Percentiles rank a stretch among this genome's conserved stretches.
phyloP scores from a whole-genome alignment of 1,284 basidiomycete species.

The Pascua sp. region DNA sequence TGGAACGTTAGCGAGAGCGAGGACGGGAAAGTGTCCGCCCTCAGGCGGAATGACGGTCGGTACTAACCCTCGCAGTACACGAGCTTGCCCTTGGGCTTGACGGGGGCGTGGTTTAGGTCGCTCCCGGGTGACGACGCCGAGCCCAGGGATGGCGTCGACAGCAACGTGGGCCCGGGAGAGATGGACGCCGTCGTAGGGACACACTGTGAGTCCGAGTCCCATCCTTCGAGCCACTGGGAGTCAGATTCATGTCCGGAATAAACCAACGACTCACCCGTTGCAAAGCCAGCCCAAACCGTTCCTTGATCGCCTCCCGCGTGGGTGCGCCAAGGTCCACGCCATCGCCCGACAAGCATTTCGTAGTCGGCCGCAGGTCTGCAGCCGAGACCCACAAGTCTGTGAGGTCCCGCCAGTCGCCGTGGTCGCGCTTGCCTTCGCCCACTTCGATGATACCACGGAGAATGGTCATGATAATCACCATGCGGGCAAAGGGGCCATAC shows the following conservation, averaged over 20 bases:
- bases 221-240: slow-evolving; percentile 49
- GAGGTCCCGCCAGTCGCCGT: slow-evolving; percentile 48
- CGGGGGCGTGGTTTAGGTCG: background rate
- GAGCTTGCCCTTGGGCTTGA: slow-evolving; percentile 13
- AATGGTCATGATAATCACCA: slow-evolving; percentile 47
- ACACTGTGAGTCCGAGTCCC: slow-evolving; percentile 51
- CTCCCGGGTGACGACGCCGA: background rate
- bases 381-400: slow-evolving; percentile 47
- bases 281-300: slow-evolving; percentile 36
- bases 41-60: background rate
- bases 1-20: background rate
- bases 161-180: background rate
- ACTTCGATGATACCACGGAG: slow-evolving; percentile 50
- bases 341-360: slow-evolving; percentile 31
- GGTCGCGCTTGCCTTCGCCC: slow-evolving; percentile 48
- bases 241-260: background rate
- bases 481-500: slow-evolving; percentile 50
- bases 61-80: slow-evolving; percentile 43
- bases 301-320: slow-evolving; percentile 29
- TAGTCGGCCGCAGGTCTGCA: slow-evolving; percentile 30
- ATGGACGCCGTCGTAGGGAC: slow-evolving; percentile 1
- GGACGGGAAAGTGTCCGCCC: background rate
- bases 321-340: slow-evolving; percentile 33
- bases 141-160: slow-evolving; percentile 2
- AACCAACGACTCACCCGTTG: slow-evolving; percentile 30